Base-by-base conservation (phyloP, 768 basidiomycete genomes). In the Hypholoma sublateritium region DNA sequence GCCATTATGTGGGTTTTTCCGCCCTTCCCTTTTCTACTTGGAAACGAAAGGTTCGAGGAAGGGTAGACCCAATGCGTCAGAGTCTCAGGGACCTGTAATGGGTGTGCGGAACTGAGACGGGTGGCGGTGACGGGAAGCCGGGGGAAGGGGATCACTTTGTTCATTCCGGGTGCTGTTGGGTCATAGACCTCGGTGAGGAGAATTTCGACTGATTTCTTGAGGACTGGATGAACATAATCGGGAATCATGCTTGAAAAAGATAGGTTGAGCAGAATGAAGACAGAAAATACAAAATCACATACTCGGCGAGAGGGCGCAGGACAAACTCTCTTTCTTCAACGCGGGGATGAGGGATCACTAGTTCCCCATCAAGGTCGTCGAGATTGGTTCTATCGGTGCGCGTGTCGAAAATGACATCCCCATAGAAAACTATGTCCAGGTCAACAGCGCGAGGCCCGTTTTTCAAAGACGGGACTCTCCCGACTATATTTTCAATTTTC, bases 361-460 rank as follows among this genome's bases (percentile, higher is more conserved):
- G 76, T 62, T 95, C 82, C 4, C 84, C 83, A 22, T 77, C 78
- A 14, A 86, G 65, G 59, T 85, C 81, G 44, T 87, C 83, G 11
- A 84, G 63, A 13, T 56, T 69, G 28, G 62, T 68, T 32, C 77
- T 74, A 14, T 72, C 69, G 7, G 71, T 70, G 28, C 85, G 75
- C 1, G 86, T 85, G 58, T 91, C 87, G 48, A 91, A 71, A n/a
- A 80, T 60, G 0, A 71, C 56, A 19, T 80, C 65, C 50, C 87
- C 91, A 62, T 91, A 97, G 13, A 89, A 78, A 2, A 98, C 62
- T 39, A 98, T 78, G 67, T 98, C 97, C 36, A 99, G 75, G 67
- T 99, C 96, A 45, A 98, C 80, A 0, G 88, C 87, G 7, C 95
- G 82, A 0, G 96, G 97, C 0, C 97, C 97, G 67, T 93, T 89